Evolutionary conservation across 257 asterid species (phyloP).

Genomic region (Anisodus tanguticus): DNA sequence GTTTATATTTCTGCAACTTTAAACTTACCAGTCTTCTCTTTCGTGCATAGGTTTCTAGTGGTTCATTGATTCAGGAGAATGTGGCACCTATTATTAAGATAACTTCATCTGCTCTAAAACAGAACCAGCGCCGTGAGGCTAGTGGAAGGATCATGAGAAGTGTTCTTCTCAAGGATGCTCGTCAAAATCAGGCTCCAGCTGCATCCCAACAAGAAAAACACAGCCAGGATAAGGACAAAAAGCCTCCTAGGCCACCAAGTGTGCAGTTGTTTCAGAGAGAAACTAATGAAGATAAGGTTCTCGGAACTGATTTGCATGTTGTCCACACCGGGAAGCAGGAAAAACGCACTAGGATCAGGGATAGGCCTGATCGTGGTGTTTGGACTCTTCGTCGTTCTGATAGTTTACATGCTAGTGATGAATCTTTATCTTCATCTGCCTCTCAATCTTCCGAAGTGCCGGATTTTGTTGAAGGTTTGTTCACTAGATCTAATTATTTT

Average conservation of each 20-base stretch:
- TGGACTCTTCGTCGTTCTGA: conserved; percentile 86
- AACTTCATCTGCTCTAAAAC: conserved; percentile 45
- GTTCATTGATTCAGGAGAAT: conserved; percentile 49
- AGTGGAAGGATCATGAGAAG: conserved; percentile 81
- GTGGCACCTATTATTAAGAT: conserved; percentile 49
- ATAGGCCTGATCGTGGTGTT: conserved; percentile 94
- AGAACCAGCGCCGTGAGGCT: conserved; percentile 76
- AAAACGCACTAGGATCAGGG: conserved; percentile 72
- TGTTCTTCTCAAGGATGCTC: conserved; percentile 71
- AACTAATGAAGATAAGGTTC: conserved; percentile 59
- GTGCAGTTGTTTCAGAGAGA: conserved; percentile 61
- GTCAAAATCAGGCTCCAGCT: conserved; percentile 52
- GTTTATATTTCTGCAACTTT: conserved; percentile 13
- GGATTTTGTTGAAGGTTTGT: conserved; percentile 70
- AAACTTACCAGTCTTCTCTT: background rate
- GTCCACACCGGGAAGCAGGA: conserved; percentile 59
- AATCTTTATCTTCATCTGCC: conserved; percentile 62
- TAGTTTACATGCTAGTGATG: conserved; percentile 71
- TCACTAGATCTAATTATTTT: background rate
- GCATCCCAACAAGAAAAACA: conserved; percentile 57
- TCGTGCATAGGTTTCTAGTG: conserved; percentile 46
- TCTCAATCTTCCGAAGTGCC: conserved; percentile 59
- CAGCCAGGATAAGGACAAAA: conserved; percentile 65
- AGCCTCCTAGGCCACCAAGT: conserved; percentile 77
- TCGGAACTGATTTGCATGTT: conserved; percentile 46